Base-by-base conservation (phyloP, 2,329 filamentous ascomycete genomes). In the Aspergillus pseudoglaucus region DNA sequence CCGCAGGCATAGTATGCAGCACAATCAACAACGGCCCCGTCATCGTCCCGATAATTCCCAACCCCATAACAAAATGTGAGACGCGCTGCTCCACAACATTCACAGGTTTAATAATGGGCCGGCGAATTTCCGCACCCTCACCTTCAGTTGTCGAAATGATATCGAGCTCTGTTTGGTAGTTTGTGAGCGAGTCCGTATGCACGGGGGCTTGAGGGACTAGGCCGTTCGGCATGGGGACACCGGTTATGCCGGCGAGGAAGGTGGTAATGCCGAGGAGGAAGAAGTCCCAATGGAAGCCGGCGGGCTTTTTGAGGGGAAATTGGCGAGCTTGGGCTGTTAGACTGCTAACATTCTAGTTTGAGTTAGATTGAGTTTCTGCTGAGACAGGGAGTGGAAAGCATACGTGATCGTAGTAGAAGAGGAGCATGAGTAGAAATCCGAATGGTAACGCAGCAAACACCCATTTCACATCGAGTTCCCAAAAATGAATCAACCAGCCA, bases 371-470 rank as follows among this genome's bases (percentile, higher is more conserved):
- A 8, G 14, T 22, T 38, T 14, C 7, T 8, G 15, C n/a, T 8
- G 15, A 17, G 14, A 15, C 14, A 17, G 15, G 35, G 12, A n/a
- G 9, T 9, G 42, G 70, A 49, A 75, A 71, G 85, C 83, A 82
- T 55, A 90, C 90, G 61, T 91, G 88, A 60, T 91, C 88, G 62
- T 90, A 91, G 74, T 84, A 91, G 62, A 93, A 93, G 7, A 93
- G 71, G 14, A 91, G 81, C 0, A 88, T 93, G 9, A 93, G 72
- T 1, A 93, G 71, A 32, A 90, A 63, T 1, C 86, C 88, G 69
- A 93, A 93, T 0, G 88, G 88, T 10, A 91, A 76, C 2, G 88
- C 88, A 42, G 87, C 73, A 62, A 93, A 93, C 5, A 90, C 75
- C 44, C 90, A 82, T 1, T 74, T 76, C 3, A 84, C 79, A 38